Evolutionary conservation across 768 basidiomycete genomes (phyloP), one percentile per base, ranked within the genome.

Genomic region (Leccinum olivaceopallidum): DNA sequence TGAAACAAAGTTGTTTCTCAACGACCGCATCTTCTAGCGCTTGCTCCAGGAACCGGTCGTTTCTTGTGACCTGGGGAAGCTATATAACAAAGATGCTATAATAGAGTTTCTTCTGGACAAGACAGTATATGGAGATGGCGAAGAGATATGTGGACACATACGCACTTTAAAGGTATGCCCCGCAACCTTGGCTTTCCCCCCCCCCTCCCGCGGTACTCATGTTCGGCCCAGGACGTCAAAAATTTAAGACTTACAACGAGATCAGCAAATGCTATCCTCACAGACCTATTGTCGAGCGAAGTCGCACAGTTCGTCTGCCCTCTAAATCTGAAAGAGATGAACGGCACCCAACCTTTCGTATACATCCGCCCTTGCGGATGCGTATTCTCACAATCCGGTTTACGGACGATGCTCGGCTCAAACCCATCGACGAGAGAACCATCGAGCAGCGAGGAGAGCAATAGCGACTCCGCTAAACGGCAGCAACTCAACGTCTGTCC

Each of bases 31-130:
- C 5, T 20, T 55, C 39, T 69, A 95, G 94, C 83, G 84, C 57
- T 88, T 87, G n/a, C 80, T 98, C 2, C 86, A 88, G 68, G 87
- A 92, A 60, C 97, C 97, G 0, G 80, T 98, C 6, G 97, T 98
- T 0, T 88, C 95, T 0, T 96, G 94, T 75, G 87, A 87, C 1
- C 81, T 98, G 0, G 97, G 97, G 12, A 96, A 95, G 73, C 79
- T 99, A 1, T 98, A 98, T 73, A 99, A 98, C 76, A 97, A 96
- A 71, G 96, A 96, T 67, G 85, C 95, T 1, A 79, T 99, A 28
- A 83, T 99, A 44, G 93, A 97, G 73, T 96, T 88, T 75, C 80
- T 98, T 34, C 77, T 98, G 16, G 91, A 96, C 73, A 87, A 85
- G 66, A 77, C 84, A 4, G 81, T 87, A 3, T 95, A 94, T 72